Percentiles rank a stretch among this genome's conserved stretches.
Evolutionary conservation across 192 early-diverging fungal species (phyloP).

Genomic region (Bifiguratus adelaidae): DNA sequence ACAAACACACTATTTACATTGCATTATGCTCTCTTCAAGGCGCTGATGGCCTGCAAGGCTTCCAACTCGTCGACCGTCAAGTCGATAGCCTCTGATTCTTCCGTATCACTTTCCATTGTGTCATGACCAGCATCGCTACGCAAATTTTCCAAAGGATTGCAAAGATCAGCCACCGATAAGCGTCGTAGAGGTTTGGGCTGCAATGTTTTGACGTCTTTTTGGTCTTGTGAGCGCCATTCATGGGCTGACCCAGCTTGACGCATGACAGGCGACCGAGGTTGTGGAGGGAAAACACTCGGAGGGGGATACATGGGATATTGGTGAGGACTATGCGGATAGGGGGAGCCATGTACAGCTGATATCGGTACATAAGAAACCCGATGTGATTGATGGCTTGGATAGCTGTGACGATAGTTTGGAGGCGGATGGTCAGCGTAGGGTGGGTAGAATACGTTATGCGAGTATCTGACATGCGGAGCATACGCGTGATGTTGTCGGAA

Average conservation of each 20-base stretch:
- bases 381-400: too few species aligned
- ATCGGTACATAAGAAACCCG: too few species aligned
- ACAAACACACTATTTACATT: too few species aligned
- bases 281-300: background rate
- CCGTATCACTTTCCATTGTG: background rate
- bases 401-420: too few species aligned
- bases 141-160: slow-evolving; percentile 13
- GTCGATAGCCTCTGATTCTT: slow-evolving; percentile 5
- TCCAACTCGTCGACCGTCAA: slow-evolving; percentile 23
- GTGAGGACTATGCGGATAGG: too few species aligned
- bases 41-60: slow-evolving; percentile 13
- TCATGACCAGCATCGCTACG: background rate
- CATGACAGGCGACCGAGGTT: background rate
- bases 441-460: too few species aligned
- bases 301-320: too few species aligned
- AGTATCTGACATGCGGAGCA: too few species aligned
- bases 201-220: background rate
- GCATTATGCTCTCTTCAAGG: too few species aligned
- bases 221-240: background rate
- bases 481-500: too few species aligned
- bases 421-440: too few species aligned
- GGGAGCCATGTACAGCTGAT: too few species aligned
- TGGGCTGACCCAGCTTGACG: background rate
- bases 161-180: slow-evolving; percentile 7
- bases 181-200: background rate